Evolutionary conservation across 2,329 filamentous ascomycete species (phyloP).

Genomic region (Trichoderma sp.): DNA sequence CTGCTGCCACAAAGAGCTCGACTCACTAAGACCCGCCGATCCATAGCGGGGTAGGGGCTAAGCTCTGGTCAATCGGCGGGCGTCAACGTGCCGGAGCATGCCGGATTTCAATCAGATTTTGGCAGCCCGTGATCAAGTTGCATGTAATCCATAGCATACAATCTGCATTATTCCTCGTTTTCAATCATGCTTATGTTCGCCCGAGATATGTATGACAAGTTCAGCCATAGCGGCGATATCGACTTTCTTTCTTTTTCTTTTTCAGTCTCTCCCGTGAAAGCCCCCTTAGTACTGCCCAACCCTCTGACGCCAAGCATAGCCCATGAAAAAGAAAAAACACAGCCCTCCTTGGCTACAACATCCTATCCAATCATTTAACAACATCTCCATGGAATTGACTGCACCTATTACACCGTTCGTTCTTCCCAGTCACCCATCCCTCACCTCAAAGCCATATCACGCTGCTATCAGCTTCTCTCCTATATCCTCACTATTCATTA

Average conservation of each 20-base stretch:
- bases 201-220: neutral
- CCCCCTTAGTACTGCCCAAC: neutral
- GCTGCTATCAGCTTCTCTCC: neutral
- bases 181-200: neutral
- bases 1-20: neutral
- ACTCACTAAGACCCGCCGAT: neutral
- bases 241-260: neutral
- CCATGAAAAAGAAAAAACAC: neutral
- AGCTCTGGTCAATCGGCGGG: neutral
- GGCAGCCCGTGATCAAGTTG: neutral
- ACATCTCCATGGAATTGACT: neutral
- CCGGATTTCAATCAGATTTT: neutral
- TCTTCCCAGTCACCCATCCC: neutral
- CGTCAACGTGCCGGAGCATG: neutral
- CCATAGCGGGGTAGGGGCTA: neutral
- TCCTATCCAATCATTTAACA: neutral
- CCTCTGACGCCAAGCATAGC: neutral
- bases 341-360: neutral
- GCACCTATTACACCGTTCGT: neutral
- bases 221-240: neutral
- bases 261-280: neutral
- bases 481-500: neutral
- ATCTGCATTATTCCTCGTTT: neutral
- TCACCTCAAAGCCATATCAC: neutral
- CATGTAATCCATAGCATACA: neutral